Evolutionary conservation across 345 rosid genomes (phyloP).

Genomic region (Eucalyptus pauciflora): DNA sequence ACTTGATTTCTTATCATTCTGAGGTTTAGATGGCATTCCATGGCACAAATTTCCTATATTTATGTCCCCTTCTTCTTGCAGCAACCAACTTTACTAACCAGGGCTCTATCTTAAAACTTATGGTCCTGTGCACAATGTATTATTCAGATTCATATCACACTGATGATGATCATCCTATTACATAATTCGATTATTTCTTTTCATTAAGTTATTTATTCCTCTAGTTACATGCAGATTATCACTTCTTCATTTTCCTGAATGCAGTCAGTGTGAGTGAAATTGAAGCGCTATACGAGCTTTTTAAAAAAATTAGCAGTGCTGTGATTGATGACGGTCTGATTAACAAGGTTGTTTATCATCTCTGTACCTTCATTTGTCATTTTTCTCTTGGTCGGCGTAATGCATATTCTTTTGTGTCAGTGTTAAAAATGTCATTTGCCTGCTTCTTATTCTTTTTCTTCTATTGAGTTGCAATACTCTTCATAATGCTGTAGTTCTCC

Average conservation of each 20-base stretch:
- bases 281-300: constrained; percentile 96
- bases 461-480: neutral
- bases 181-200: neutral
- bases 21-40: neutral
- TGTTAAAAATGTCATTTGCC: neutral
- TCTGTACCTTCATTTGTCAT: neutral
- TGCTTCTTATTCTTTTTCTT: neutral
- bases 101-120: neutral
- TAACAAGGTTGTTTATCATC: constrained; percentile 54
- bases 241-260: neutral
- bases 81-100: neutral
- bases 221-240: neutral
- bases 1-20: neutral
- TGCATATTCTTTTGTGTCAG: neutral
- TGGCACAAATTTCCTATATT: neutral
- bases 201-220: neutral
- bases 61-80: neutral
- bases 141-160: neutral
- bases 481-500: neutral
- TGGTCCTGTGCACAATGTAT: neutral
- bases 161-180: neutral
- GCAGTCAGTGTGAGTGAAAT: constrained; percentile 99
- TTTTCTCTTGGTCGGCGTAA: neutral
- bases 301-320: constrained; percentile 98
- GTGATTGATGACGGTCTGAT: constrained; percentile 96